These are phyloP conservation scores for Centrapalus pauciflorus DNA, from an alignment of 129 eudicot genomes.

Conservation along the genomic window DNA sequence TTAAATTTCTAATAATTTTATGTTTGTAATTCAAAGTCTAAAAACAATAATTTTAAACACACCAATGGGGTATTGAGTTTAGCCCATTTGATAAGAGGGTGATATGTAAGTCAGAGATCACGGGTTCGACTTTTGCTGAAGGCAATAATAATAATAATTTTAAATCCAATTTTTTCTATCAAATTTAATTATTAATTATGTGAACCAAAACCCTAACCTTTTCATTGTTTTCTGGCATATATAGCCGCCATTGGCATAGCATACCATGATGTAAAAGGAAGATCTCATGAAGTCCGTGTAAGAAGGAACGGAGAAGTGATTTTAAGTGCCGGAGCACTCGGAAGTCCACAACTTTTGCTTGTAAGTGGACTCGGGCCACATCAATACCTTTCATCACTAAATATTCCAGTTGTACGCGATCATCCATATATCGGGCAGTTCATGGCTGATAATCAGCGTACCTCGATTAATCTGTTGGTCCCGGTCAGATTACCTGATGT, in stretches of 20 bases:
- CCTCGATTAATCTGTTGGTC: background rate
- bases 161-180: too few relatives aligned
- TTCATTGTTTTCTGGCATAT: background rate
- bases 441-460: slow-evolving; percentile 24
- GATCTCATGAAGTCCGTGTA: slow-evolving; percentile 16
- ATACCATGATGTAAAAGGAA: slow-evolving; percentile 20
- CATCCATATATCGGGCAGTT: slow-evolving; percentile 27
- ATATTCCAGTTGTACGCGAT: slow-evolving; percentile 14
- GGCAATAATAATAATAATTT: too few relatives aligned
- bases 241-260: slow-evolving; percentile 25
- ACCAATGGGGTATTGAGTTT: too few relatives aligned
- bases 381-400: slow-evolving; percentile 3
- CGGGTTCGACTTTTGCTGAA: too few relatives aligned
- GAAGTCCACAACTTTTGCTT: slow-evolving; percentile 39
- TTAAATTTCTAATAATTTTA: too few relatives aligned
- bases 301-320: slow-evolving; percentile 29
- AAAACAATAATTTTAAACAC: too few relatives aligned
- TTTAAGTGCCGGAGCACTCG: slow-evolving; percentile 33
- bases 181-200: too few relatives aligned
- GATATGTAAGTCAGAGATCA: too few relatives aligned
- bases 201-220: background rate
- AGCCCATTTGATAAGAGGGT: too few relatives aligned
- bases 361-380: slow-evolving; percentile 22
- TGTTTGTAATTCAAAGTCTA: too few relatives aligned
- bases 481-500: slow-evolving; percentile 1